Evolutionary conservation across 345 rosid species (phyloP), one percentile per base, ranked within the genome.

Genomic region (Conringia planisiliqua): DNA sequence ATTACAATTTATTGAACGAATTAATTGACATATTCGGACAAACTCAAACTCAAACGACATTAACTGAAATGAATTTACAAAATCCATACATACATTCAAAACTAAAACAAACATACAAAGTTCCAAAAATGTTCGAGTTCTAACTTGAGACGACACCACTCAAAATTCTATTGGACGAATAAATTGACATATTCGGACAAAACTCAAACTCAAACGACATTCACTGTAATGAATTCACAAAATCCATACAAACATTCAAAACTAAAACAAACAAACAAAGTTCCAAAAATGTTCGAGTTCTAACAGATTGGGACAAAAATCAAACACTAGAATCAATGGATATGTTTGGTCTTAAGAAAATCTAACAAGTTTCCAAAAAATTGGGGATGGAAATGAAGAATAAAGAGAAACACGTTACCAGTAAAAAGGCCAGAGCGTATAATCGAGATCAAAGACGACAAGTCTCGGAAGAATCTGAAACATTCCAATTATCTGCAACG

Each of bases 351-450:
- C 0, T 6, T 66, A 18, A 18, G 47, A 33, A 14, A 46, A 27
- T 29, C 11, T 54, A 56, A 22, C 16, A 58, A 43, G 8, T 58
- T 58, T 3, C 10, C 6, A 32, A 32, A 54, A 36, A 9, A 2
- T 44, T 57, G 56, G 54, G 8, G 35, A 32, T 30, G 33, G 6
- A 30, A 5, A 30, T 27, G 44, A 30, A 7, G 71, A 43, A 29
- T 11, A 43, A 50, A 27, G 42, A 43, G 9, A 56, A 7, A 55
- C 52, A 16, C 3, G 8, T 68, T 66, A 90, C 96, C 96, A 90
- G 84, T 88, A 90, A 70, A 90, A 90, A 70, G 92, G 96, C 91
- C 96, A 90, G 81, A 90, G 92, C 64, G 96, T 90, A 73, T 85
- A 90, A 80, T 90, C 96, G 65, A 90, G 92, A 81, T 86, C 96